Conservation (phyloP, 108 stramenopile genomes). For the Skeletonema grethae region DNA sequence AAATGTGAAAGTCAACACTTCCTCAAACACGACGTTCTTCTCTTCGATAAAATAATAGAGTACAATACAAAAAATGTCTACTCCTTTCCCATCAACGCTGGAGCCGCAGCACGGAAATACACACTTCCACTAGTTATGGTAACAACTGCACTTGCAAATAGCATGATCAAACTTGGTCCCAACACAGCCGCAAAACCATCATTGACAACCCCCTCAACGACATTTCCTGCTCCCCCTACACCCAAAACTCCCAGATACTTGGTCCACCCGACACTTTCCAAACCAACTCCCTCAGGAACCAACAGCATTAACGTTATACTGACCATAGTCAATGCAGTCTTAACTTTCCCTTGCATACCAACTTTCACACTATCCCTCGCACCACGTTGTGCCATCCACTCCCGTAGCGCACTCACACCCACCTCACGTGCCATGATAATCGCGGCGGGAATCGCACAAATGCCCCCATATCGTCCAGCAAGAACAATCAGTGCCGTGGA, state of each 20-base stretch:
- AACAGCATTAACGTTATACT: slow-evolving; percentile 67
- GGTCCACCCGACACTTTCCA: slow-evolving; percentile 27
- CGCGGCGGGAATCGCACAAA: slow-evolving; percentile 73
- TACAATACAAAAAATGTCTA: not conserved
- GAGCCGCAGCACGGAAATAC: slow-evolving; percentile 82
- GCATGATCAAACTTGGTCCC: slow-evolving; percentile 51
- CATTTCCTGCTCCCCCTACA: slow-evolving; percentile 16
- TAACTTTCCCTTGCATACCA: slow-evolving; percentile 84
- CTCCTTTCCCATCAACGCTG: slow-evolving; percentile 62
- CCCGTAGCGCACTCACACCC: slow-evolving; percentile 90
- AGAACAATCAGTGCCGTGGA: slow-evolving; percentile 86
- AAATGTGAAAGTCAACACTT: not conserved
- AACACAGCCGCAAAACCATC: slow-evolving; percentile 30
- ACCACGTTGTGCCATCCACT: slow-evolving; percentile 93
- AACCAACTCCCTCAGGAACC: slow-evolving; percentile 50
- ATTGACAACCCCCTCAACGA: slow-evolving; percentile 14
- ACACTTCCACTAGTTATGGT: slow-evolving; percentile 87
- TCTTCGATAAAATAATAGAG: not conserved
- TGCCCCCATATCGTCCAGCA: slow-evolving; percentile 71
- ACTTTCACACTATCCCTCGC: slow-evolving; percentile 86
- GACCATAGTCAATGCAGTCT: slow-evolving; percentile 85
- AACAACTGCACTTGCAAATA: slow-evolving; percentile 72
- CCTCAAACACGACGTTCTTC: not conserved
- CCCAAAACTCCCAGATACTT: slow-evolving; percentile 23
- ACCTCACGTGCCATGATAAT: slow-evolving; percentile 92